A percentile compares a stretch with the other conserved stretches of the same genome.
phyloP scores from a whole-genome alignment of 2,329 filamentous ascomycete genomes.

The Zalaria obscura region DNA sequence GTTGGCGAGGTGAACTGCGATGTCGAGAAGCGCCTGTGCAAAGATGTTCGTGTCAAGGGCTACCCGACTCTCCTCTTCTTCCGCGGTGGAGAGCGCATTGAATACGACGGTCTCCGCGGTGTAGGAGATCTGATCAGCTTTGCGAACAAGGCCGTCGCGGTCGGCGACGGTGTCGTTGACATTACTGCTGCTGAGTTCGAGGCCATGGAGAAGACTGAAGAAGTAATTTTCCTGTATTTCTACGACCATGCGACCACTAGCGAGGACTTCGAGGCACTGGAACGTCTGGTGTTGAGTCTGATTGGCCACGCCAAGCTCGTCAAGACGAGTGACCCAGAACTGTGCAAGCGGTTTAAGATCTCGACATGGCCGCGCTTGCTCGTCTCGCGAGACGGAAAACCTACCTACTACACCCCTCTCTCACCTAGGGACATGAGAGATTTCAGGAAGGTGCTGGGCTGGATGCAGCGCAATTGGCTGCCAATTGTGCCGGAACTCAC shows the following conservation, averaged over 20 bases:
- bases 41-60: conserved; percentile 64
- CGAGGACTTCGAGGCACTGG: conserved; percentile 82
- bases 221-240: conserved; percentile 94
- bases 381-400: conserved; percentile 75
- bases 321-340: conserved; percentile 66
- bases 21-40: conserved; percentile 72
- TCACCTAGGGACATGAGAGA: conserved; percentile 89
- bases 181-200: conserved; percentile 65
- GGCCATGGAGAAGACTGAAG: conserved; percentile 77
- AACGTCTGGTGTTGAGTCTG: conserved; percentile 72
- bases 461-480: conserved; percentile 96
- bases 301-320: conserved; percentile 87
- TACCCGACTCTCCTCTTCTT: conserved; percentile 92
- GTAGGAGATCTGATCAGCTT: conserved; percentile 81
- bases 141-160: conserved; percentile 70
- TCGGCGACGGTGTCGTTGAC: conserved; percentile 63
- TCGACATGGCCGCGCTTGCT: conserved; percentile 91
- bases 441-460: conserved; percentile 61
- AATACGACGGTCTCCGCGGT: conserved; percentile 84
- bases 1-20: conserved; percentile 96
- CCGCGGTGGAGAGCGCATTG: conserved; percentile 77
- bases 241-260: conserved; percentile 89
- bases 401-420: conserved; percentile 78
- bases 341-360: conserved; percentile 81
- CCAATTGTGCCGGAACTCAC: conserved; percentile 91